Conservation (phyloP, 2,329 filamentous ascomycete genomes). For the Sporothrix pseudoabietina region DNA sequence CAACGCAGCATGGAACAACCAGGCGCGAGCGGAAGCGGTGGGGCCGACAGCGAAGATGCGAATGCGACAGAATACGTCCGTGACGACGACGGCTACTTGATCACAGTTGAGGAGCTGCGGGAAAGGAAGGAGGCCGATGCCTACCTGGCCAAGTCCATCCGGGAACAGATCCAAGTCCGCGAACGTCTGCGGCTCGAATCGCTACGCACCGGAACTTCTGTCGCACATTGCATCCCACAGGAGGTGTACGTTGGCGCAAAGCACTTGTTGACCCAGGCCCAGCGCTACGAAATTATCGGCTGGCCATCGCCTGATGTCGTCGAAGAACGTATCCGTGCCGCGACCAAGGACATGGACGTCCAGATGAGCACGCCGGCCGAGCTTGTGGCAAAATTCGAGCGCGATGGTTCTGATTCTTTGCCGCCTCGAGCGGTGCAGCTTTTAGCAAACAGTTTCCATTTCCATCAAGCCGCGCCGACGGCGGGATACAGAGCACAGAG, state of each 20-base stretch:
- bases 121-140: constrained; percentile 19
- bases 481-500: constrained; percentile 13
- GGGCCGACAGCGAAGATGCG: constrained; percentile 15
- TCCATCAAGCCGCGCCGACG: not conserved
- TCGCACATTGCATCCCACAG: constrained; percentile 4
- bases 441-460: constrained; percentile 12
- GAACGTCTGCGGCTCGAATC: constrained; percentile 11
- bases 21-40: constrained; percentile 9
- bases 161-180: constrained; percentile 10
- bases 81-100: constrained; percentile 18
- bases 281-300: constrained; percentile 14
- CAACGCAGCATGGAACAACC: constrained; percentile 19
- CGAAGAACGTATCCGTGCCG: constrained; percentile 19
- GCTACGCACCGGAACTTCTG: constrained; percentile 8
- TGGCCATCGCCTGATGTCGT: constrained; percentile 13
- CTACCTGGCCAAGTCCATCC: constrained; percentile 5
- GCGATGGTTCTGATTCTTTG: constrained; percentile 13
- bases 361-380: constrained; percentile 12
- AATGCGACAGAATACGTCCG: constrained; percentile 14
- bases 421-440: constrained; percentile 3
- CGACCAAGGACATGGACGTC: constrained; percentile 15
- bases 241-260: constrained; percentile 17
- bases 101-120: constrained; percentile 18
- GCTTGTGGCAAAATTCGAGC: constrained; percentile 14
- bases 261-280: constrained; percentile 13